These are phyloP conservation scores for Lentinula raphanica DNA, from an alignment of 768 basidiomycete species.

Conservation along the genomic window DNA sequence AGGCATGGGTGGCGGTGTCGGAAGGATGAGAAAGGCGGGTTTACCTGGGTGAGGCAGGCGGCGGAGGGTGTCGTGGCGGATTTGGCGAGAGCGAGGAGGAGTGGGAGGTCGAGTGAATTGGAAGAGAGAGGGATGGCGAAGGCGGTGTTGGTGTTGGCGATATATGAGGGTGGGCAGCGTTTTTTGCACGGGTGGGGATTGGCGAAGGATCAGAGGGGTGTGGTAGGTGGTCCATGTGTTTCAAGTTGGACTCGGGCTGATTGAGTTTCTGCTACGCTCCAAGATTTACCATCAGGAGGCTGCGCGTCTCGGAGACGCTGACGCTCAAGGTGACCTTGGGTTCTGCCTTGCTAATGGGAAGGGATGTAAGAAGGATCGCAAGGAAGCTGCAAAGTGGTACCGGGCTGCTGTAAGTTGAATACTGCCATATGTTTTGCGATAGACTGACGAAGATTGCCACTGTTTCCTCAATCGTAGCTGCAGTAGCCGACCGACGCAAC, in stretches of 20 bases:
- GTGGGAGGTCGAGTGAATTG: constrained; percentile 23
- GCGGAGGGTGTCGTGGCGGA: constrained; percentile 78
- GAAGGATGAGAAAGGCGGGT: constrained; percentile 74
- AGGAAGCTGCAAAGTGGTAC: constrained; percentile 87
- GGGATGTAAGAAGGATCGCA: constrained; percentile 85
- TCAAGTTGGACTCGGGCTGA: background rate
- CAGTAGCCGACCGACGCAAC: constrained; percentile 25
- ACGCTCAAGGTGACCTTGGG: constrained; percentile 82
- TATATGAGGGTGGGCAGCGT: constrained; percentile 90
- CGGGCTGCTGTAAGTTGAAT: constrained; percentile 70
- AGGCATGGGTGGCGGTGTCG: constrained; percentile 85
- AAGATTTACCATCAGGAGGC: constrained; percentile 86
- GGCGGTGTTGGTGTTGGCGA: constrained; percentile 81
- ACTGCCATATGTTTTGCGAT: too few species aligned
- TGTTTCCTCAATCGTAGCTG: constrained; percentile 26
- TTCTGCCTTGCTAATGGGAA: constrained; percentile 84
- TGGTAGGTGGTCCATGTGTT: constrained; percentile 41
- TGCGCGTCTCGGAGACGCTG: constrained; percentile 77
- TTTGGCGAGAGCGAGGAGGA: constrained; percentile 40
- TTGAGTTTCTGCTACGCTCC: too few species aligned
- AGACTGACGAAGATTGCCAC: too few species aligned
- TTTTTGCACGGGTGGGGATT: constrained; percentile 94
- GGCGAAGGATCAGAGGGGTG: constrained; percentile 79
- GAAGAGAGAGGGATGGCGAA: constrained; percentile 20
- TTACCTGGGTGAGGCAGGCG: constrained; percentile 78